Conservation (phyloP, 257 asterid species). For the Linderniella brevidens region DNA sequence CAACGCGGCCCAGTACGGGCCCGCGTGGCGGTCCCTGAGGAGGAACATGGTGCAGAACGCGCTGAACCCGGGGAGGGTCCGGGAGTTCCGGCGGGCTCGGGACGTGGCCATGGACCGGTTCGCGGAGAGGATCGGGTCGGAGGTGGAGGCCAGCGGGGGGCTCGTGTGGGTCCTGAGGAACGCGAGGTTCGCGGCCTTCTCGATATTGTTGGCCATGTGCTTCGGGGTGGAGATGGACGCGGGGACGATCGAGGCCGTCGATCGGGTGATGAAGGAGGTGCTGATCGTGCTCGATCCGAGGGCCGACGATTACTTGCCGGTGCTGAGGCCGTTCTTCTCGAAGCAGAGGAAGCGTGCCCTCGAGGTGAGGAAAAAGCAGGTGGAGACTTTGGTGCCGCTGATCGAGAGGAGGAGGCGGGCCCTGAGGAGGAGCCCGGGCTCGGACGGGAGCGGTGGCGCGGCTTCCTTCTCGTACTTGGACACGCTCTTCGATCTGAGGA, state of each 20-base stretch:
- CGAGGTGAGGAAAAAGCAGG: slow-evolving; percentile 50
- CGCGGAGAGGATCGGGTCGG: slow-evolving; percentile 27
- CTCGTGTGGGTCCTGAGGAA: slow-evolving; percentile 60
- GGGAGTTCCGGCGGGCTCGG: slow-evolving; percentile 34
- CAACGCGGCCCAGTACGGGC: slow-evolving; percentile 66
- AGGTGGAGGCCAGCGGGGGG: slow-evolving; percentile 43
- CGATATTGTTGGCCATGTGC: slow-evolving; percentile 55
- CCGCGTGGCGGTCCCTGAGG: slow-evolving; percentile 78
- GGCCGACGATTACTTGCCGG: slow-evolving; percentile 70
- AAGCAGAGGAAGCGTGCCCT: slow-evolving; percentile 46
- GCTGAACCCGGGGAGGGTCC: slow-evolving; percentile 43
- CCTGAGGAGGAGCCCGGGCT: slow-evolving; percentile 7
- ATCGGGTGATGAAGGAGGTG: slow-evolving; percentile 51
- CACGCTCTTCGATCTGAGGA: slow-evolving; percentile 50
- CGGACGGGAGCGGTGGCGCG: slow-evolving; percentile 21
- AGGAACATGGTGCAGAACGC: slow-evolving; percentile 83
- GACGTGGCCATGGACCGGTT: slow-evolving; percentile 60
- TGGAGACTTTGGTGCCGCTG: slow-evolving; percentile 45
- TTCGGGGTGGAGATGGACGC: slow-evolving; percentile 81
- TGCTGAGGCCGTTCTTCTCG: slow-evolving; percentile 51
- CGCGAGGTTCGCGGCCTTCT: slow-evolving; percentile 57
- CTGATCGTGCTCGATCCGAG: slow-evolving; percentile 60
- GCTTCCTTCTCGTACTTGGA: slow-evolving; percentile 64
- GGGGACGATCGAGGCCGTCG: slow-evolving; percentile 39
- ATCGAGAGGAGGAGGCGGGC: slow-evolving; percentile 51